phyloP scores from a whole-genome alignment of 1,284 basidiomycete species.

The Moesziomyces sp. region DNA sequence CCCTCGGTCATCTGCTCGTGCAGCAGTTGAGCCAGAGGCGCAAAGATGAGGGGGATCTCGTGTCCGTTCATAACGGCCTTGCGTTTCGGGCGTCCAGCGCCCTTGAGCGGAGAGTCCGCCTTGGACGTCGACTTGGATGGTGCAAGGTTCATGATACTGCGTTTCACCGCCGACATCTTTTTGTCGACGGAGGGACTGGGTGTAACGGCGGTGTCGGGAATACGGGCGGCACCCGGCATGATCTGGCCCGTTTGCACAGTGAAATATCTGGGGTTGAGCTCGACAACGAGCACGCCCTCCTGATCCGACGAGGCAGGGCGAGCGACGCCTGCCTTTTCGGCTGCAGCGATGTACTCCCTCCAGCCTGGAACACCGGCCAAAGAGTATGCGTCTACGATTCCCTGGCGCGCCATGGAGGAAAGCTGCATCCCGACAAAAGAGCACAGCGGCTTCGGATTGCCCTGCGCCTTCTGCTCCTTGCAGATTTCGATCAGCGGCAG shows the following conservation, averaged over 20 bases:
- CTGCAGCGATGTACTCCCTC: slow-evolving; percentile 52
- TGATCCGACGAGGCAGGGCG: slow-evolving; percentile 30
- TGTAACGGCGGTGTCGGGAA: slow-evolving; percentile 32
- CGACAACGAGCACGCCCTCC: slow-evolving; percentile 33
- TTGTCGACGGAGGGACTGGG: slow-evolving; percentile 25
- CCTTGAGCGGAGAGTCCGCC: slow-evolving; percentile 15
- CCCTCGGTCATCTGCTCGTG: slow-evolving; percentile 44
- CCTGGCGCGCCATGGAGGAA: slow-evolving; percentile 25
- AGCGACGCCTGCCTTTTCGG: slow-evolving; percentile 47
- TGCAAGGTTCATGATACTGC: slow-evolving; percentile 10
- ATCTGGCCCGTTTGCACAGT: slow-evolving; percentile 19
- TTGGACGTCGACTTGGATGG: slow-evolving; percentile 22
- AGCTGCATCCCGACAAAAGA: slow-evolving; percentile 36
- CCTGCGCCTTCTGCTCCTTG: slow-evolving; percentile 44
- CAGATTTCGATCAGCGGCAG: slow-evolving; percentile 51
- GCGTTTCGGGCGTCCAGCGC: slow-evolving; percentile 2
- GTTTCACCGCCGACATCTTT: slow-evolving; percentile 18
- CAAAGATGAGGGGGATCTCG: slow-evolving; percentile 26
- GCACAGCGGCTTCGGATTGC: slow-evolving; percentile 29
- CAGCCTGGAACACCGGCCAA: slow-evolving; percentile 45
- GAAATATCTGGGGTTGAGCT: slow-evolving; percentile 40
- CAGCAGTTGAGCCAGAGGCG: slow-evolving; percentile 32
- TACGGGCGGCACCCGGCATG: slow-evolving; percentile 16
- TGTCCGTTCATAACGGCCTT: slow-evolving; percentile 38
- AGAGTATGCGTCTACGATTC: slow-evolving; percentile 43